phyloP scores from a whole-genome alignment of 2,329 filamentous ascomycete species.

The Mycosphaerella sp. region DNA sequence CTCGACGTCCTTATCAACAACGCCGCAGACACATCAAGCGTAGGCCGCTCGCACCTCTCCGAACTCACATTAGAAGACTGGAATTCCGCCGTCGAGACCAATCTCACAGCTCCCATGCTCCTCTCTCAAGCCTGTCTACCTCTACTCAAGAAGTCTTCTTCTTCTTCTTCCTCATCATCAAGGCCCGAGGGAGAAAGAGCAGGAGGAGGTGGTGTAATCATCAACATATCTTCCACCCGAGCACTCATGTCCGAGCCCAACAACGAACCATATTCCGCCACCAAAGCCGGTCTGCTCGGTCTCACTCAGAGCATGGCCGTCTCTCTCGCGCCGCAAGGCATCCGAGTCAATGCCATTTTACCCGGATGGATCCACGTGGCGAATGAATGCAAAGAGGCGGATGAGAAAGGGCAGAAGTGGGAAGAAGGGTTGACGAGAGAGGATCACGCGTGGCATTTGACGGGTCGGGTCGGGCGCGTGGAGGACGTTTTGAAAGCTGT shows the following conservation, averaged over 20 bases:
- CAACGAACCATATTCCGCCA: conserved; percentile 47
- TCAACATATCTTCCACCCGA: conserved; percentile 48
- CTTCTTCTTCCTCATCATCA: neutral
- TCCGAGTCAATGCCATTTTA: conserved; percentile 46
- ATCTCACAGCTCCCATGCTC: conserved; percentile 36
- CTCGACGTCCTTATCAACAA: conserved; percentile 42
- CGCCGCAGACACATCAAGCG: conserved; percentile 36
- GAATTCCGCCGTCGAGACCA: conserved; percentile 35
- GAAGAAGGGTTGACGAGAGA: conserved; percentile 42
- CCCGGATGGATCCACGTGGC: conserved; percentile 49
- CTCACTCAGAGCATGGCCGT: conserved; percentile 46
- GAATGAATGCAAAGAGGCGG: conserved; percentile 38
- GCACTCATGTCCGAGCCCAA: conserved; percentile 45
- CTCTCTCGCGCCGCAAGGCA: conserved; percentile 39
- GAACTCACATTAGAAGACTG: conserved; percentile 37
- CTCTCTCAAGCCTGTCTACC: conserved; percentile 28
- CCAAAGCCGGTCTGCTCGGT: conserved; percentile 47
- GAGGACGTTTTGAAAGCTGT: conserved; percentile 42
- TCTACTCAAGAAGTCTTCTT: conserved; percentile 22
- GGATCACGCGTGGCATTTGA: conserved; percentile 46
- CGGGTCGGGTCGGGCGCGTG: conserved; percentile 45
- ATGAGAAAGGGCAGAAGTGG: conserved; percentile 40
- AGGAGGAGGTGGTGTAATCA: conserved; percentile 28
- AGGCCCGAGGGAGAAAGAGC: neutral
- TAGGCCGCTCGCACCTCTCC: conserved; percentile 28